Evolutionary conservation across 768 basidiomycete species (phyloP), one percentile per base, ranked within the genome.

Genomic region (Amanita thiersii): DNA sequence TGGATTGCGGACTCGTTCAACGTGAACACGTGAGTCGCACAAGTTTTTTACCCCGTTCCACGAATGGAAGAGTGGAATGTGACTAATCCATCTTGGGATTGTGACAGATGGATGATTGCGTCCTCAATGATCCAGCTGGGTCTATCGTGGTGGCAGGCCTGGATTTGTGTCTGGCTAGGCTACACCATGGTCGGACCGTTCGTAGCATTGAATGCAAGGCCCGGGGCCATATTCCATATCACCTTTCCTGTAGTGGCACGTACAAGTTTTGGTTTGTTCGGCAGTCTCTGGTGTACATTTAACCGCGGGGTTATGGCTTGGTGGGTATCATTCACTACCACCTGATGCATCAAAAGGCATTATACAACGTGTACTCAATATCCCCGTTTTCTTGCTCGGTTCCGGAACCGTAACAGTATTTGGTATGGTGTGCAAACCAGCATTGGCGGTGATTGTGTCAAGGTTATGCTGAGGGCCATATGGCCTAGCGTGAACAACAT

Each of bases 1-100:
- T 87, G 83, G 86, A 72, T 87, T 31, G 83, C 81, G 28, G 85
- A 88, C 61, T 76, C 74, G 50, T 87, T 85, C 67, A 86, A 84
- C 51, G 71, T 84, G 54, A 82, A 81, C 56, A 82, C 80, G 79
- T 81, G 59, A 53, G 77, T 63, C 31, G 37, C 44, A 44, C n/a
- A n/a, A n/a, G n/a, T n/a, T n/a, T n/a, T n/a, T n/a, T n/a, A n/a
- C n/a, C n/a, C n/a, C n/a, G n/a, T n/a, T n/a, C n/a, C n/a, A n/a
- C n/a, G n/a, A n/a, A n/a, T n/a, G n/a, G n/a, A n/a, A n/a, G n/a
- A n/a, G n/a, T n/a, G n/a, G n/a, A n/a, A n/a, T n/a, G n/a, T n/a
- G n/a, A n/a, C n/a, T n/a, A n/a, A n/a, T n/a, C n/a, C n/a, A n/a
- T n/a, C 43, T n/a, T 43, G 17, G 24, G 33, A 23, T 30, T 47